Evolutionary conservation across 2,329 filamentous ascomycete species (phyloP).

Genomic region (Botrytis tulipae): DNA sequence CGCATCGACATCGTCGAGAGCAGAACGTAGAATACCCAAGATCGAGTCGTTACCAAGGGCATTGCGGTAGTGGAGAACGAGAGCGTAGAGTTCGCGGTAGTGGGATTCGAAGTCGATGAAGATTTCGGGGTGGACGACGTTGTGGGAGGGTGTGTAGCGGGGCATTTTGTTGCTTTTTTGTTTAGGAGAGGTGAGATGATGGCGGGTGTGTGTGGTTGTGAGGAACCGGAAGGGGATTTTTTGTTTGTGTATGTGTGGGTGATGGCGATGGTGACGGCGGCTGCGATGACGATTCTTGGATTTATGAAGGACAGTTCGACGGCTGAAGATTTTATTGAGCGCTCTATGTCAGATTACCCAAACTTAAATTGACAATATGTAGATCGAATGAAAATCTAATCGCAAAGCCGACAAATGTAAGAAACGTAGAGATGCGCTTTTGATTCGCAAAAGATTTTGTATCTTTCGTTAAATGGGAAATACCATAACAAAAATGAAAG

Average conservation of each 20-base stretch:
- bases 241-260: not conserved
- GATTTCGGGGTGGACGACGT: not conserved
- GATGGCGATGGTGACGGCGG: not conserved
- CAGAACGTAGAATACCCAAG: not conserved
- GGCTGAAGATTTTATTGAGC: rapidly evolving
- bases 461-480: not conserved
- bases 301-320: not conserved
- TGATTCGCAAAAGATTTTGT: not conserved
- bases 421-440: not conserved
- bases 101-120: not conserved
- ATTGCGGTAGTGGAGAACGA: not conserved
- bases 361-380: too few relatives aligned
- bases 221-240: rapidly evolving
- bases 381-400: too few relatives aligned
- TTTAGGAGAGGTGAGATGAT: not conserved
- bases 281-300: not conserved
- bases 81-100: not conserved
- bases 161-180: not conserved
- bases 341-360: rapidly evolving
- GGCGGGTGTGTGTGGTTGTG: too few relatives aligned
- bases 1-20: not conserved
- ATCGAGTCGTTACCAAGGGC: not conserved
- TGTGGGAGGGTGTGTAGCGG: not conserved
- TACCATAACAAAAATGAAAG: not conserved
- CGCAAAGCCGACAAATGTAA: too few relatives aligned